Percentiles rank a stretch among this genome's conserved stretches.
Evolutionary conservation across 768 basidiomycete species (phyloP).

Genomic region (Kwoniella newhampshirensis): DNA sequence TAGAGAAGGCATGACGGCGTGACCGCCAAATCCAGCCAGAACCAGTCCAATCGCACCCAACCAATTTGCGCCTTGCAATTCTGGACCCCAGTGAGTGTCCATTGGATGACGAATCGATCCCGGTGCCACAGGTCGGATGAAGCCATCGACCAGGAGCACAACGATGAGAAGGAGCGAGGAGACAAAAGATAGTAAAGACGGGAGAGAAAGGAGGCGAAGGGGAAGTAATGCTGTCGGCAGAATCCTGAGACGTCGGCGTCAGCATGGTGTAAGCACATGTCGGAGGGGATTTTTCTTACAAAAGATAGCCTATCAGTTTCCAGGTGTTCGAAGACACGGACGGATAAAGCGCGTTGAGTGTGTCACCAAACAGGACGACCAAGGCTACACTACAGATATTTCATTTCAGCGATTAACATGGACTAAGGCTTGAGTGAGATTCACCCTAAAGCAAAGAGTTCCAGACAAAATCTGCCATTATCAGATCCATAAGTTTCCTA

Average conservation of each 20-base stretch:
- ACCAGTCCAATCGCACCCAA: slow-evolving; percentile 83
- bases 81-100: slow-evolving; percentile 64
- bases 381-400: slow-evolving; percentile 63
- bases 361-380: slow-evolving; percentile 86
- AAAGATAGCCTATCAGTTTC: slow-evolving; percentile 69
- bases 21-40: slow-evolving; percentile 93
- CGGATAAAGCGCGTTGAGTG: slow-evolving; percentile 72
- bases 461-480: slow-evolving; percentile 73
- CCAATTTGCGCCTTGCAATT: slow-evolving; percentile 58
- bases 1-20: slow-evolving; percentile 85
- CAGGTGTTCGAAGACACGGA: slow-evolving; percentile 66
- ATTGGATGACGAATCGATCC: slow-evolving; percentile 79
- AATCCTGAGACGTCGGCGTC: slow-evolving; percentile 57
- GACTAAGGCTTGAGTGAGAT: not conserved
- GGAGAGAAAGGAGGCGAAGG: slow-evolving; percentile 78
- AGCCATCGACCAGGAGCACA: slow-evolving; percentile 79
- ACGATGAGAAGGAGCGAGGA: slow-evolving; percentile 72
- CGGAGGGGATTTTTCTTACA: slow-evolving; percentile 57
- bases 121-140: slow-evolving; percentile 57
- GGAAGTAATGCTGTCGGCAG: slow-evolving; percentile 84
- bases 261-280: not conserved
- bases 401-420: not conserved
- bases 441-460: slow-evolving; percentile 73
- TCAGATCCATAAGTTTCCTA: slow-evolving; percentile 40
- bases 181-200: slow-evolving; percentile 72